phyloP scores from a whole-genome alignment of 2,329 filamentous ascomycete species.

The Cladophialophora chaetospira region DNA sequence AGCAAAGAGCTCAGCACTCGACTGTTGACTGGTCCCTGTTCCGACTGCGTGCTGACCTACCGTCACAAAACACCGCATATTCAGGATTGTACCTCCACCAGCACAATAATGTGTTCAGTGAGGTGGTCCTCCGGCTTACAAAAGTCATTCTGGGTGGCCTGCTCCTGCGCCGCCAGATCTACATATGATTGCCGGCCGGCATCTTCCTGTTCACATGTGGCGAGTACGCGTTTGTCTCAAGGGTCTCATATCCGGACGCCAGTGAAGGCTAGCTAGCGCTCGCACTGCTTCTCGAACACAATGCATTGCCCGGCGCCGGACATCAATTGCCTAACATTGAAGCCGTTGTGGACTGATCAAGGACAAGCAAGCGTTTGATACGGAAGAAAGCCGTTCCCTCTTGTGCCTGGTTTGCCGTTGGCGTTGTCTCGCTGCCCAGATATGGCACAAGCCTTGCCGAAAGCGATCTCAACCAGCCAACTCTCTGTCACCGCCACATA shows the following conservation, averaged over 20 bases:
- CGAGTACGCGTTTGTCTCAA: too few species aligned
- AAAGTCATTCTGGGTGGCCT: background rate
- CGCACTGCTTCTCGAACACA: constrained; percentile 6
- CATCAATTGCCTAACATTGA: background rate
- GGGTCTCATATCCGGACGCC: constrained; percentile 3
- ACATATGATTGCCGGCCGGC: too few species aligned
- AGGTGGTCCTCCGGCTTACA: background rate
- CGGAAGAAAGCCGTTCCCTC: background rate
- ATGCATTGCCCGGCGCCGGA: background rate
- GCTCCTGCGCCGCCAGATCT: background rate
- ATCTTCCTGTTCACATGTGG: too few species aligned
- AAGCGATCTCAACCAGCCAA: constrained; percentile 1
- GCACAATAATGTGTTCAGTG: background rate
- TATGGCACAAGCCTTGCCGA: constrained; percentile 4
- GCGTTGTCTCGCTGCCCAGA: constrained; percentile 9
- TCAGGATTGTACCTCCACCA: background rate
- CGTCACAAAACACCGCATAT: background rate
- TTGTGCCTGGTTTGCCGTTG: constrained; percentile 1
- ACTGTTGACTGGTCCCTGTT: too few species aligned
- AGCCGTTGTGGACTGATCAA: constrained; percentile 2
- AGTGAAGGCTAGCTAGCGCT: background rate
- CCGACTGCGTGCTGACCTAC: background rate
- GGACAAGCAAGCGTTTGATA: background rate
- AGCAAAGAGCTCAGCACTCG: background rate
- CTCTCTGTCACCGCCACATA: constrained; percentile 7